Evolutionary conservation across 352 stramenopile genomes (phyloP).

Genomic region (Thalassiosira ordinaria): DNA sequence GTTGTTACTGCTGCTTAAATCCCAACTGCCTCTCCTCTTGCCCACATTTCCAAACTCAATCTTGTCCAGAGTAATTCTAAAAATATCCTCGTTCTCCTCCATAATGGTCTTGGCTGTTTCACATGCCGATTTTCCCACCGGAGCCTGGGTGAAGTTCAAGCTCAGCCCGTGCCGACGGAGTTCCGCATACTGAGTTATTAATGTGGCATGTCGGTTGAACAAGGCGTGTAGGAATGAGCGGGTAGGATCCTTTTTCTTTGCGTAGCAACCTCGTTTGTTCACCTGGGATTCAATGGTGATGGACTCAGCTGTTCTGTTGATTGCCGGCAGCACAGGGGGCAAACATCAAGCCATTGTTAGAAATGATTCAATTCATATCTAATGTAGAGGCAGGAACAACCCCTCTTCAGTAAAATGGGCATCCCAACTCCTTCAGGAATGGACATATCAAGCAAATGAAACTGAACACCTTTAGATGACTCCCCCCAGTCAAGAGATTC

Average conservation of each 20-base stretch:
- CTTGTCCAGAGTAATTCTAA: slow-evolving; percentile 39
- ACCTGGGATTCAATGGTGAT: slow-evolving; percentile 29
- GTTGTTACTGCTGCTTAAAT: not conserved
- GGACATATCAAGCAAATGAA: too few relatives aligned
- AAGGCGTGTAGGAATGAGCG: slow-evolving; percentile 46
- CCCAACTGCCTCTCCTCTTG: slow-evolving; percentile 15
- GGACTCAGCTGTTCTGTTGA: slow-evolving; percentile 34
- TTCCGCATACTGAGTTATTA: slow-evolving; percentile 51
- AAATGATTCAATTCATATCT: not conserved
- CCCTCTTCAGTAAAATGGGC: too few relatives aligned
- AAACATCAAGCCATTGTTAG: too few relatives aligned
- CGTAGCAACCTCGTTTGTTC: slow-evolving; percentile 22
- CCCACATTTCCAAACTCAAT: slow-evolving; percentile 45
- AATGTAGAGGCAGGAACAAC: too few relatives aligned
- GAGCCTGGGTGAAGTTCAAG: slow-evolving; percentile 41
- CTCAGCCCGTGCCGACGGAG: slow-evolving; percentile 31
- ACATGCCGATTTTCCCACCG: slow-evolving; percentile 17
- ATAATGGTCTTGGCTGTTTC: slow-evolving; percentile 48
- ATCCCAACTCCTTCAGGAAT: too few relatives aligned
- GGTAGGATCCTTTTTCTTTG: slow-evolving; percentile 36
- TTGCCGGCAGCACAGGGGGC: too few relatives aligned
- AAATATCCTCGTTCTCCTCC: slow-evolving; percentile 54
- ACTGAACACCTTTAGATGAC: too few relatives aligned
- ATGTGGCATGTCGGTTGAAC: slow-evolving; percentile 39
- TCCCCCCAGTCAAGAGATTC: too few relatives aligned